These are phyloP conservation scores for Ophiognomonia clavigignenti-juglandacearum DNA, from an alignment of 2,329 filamentous ascomycete genomes.

Conservation along the genomic window DNA sequence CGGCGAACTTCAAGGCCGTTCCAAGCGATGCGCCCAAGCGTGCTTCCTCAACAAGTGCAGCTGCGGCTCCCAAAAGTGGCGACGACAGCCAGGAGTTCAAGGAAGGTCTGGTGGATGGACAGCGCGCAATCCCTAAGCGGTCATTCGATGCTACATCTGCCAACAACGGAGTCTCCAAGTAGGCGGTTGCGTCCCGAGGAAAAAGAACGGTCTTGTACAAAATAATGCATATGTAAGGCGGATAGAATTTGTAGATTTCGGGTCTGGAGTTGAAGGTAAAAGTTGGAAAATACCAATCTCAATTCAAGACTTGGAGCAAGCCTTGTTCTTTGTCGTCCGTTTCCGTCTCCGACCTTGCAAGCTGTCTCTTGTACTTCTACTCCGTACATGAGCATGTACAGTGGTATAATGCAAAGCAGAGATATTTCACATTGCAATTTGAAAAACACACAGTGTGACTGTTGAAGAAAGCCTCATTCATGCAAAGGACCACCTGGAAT, in stretches of 20 bases:
- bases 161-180: slow-evolving; percentile 20
- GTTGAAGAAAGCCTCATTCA: too few species aligned
- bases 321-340: not conserved
- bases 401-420: too few species aligned
- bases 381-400: not conserved
- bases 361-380: not conserved
- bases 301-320: not conserved
- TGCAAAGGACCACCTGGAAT: too few species aligned
- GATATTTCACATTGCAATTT: too few species aligned
- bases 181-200: not conserved
- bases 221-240: slow-evolving; percentile 19
- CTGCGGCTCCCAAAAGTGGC: not conserved
- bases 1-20: not conserved
- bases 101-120: slow-evolving; percentile 7
- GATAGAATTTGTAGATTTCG: not conserved
- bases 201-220: slow-evolving; percentile 14
- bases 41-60: not conserved
- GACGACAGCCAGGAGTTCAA: not conserved
- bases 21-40: slow-evolving; percentile 3
- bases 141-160: slow-evolving; percentile 28
- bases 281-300: not conserved
- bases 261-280: not conserved
- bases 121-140: slow-evolving; percentile 19
- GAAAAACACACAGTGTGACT: too few species aligned
- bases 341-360: too few species aligned